Base-by-base conservation (phyloP, 139 green algal genomes). In the Chlorella sp. region DNA sequence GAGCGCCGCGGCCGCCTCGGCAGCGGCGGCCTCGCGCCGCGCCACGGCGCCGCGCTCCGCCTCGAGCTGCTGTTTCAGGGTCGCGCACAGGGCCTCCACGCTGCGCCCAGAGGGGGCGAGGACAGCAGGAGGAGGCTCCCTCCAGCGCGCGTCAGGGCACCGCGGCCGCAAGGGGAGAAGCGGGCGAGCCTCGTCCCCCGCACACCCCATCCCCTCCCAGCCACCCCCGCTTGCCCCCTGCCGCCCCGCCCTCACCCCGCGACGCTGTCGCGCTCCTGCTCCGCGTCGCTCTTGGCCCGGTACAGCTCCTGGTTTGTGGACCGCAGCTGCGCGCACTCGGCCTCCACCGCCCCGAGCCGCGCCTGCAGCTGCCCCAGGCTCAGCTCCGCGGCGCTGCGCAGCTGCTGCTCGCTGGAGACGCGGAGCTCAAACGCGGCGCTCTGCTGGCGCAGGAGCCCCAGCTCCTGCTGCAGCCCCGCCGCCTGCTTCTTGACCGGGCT, bases 341-440 rank as follows among this genome's bases (percentile, higher is more conserved):
- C 58, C 29, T 43, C 58, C 58, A 77, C 23, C 8, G 42, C 71
- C 23, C 42, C 51, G 27, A 66, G 38, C 12, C 11, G 56, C 29
- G 56, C 29, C 71, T 33, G 41, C 71, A 50, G 56, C 45, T 68
- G 56, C 58, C 27, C 21, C 15, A 5, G n/a, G 42, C 25, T 25
- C 71, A 69, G 71, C 58, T 77, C 56, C 1, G 71, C 71, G 56
- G 62, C 46, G 29, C 56, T 46, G 29, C 58, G 71, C 58, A 68
- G 56, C 12, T 50, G 59, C 29, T 33, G 42, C 33, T 77, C 71
- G 29, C 38, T 77, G 42, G 40, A 43, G 46, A 45, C 72, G 0
- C 48, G 72, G 46, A 71, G 45, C 51, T 66, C 48, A 33, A n/a
- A n/a, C n/a, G 61, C 60, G 8, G 60, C 72, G n/a, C 23, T 35